Evolutionary conservation across 2,329 filamentous ascomycete genomes (phyloP).

Genomic region (Ceratocystiopsis minuta): DNA sequence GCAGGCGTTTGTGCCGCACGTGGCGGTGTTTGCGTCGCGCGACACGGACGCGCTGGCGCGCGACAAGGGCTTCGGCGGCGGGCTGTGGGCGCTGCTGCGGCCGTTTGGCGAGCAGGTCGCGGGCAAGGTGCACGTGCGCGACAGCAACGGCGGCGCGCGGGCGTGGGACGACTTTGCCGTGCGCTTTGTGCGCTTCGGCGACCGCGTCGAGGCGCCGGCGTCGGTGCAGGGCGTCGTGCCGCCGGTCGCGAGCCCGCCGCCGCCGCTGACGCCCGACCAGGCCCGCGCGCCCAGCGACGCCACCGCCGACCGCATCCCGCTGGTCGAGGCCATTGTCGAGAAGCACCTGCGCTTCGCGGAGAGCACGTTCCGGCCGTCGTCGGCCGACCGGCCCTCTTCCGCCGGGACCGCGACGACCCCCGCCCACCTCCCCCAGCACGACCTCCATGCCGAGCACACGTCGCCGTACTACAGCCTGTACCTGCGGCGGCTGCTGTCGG

Average conservation of each 20-base stretch:
- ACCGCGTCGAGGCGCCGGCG: constrained; percentile 34
- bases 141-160: constrained; percentile 70
- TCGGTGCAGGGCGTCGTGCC: constrained; percentile 18
- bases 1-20: constrained; percentile 72
- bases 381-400: constrained; percentile 11
- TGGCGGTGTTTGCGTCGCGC: constrained; percentile 69
- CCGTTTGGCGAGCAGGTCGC: constrained; percentile 80
- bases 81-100: constrained; percentile 68
- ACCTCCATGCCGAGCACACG: constrained; percentile 29
- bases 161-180: constrained; percentile 81
- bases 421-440: constrained; percentile 20
- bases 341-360: constrained; percentile 64
- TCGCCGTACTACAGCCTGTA: constrained; percentile 79
- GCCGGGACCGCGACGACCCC: constrained; percentile 12
- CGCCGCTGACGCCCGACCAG: background rate
- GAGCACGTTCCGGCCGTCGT: constrained; percentile 23
- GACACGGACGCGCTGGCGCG: constrained; percentile 68
- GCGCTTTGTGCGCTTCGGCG: constrained; percentile 59
- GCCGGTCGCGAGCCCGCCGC: constrained; percentile 6
- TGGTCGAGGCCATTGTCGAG: constrained; percentile 67
- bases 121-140: constrained; percentile 77
- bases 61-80: constrained; percentile 69
- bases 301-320: constrained; percentile 31
- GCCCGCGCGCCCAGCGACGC: constrained; percentile 3
- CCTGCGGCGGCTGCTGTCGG: constrained; percentile 64